Evolutionary conservation across 2,329 filamentous ascomycete species (phyloP), one percentile per base, ranked within the genome.

Genomic region (Sodiomyces alkalinus): DNA sequence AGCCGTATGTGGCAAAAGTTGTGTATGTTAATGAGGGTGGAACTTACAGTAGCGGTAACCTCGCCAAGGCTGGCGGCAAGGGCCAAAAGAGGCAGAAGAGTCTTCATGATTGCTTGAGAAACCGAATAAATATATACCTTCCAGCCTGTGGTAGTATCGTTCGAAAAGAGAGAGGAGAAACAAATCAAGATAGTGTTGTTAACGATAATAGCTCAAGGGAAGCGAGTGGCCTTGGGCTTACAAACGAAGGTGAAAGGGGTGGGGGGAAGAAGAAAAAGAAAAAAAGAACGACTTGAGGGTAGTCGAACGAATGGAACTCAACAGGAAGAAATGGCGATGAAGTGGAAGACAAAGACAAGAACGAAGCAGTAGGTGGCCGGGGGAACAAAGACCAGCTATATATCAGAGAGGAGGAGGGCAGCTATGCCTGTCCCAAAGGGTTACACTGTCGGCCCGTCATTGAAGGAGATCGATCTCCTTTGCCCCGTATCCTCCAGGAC

Each of bases 161-260:
- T 22, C 21, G n/a, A n/a, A n/a, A n/a, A n/a, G n/a, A n/a, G n/a
- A n/a, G n/a, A n/a, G 16, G 25, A 20, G 22, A 21, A 30, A 32
- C 26, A 32, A 26, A 8, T 29, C 17, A 25, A 16, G n/a, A n/a
- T n/a, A n/a, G 23, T 25, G 23, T 25, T 16, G 16, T 16, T 25
- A 14, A 25, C 16, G 23, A 10, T 25, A 16, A 25, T 30, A 31
- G 38, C 36, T 41, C 51, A 61, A 66, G 67, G 60, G 51, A 56
- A 70, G 58, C 61, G 64, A 70, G 61, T 67, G 64, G 60, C 58
- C 62, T 62, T 65, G 58, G 51, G 51, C 52, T 49, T 45, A n/a
- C n/a, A n/a, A n/a, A n/a, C n/a, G n/a, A n/a, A n/a, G n/a, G n/a
- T n/a, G n/a, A n/a, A n/a, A n/a, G n/a, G n/a, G n/a, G n/a, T n/a